Evolutionary conservation across 176 grass and related monocot genomes (phyloP), one percentile per base, ranked within the genome.

Genomic region (Eremochloa ophiuroides): DNA sequence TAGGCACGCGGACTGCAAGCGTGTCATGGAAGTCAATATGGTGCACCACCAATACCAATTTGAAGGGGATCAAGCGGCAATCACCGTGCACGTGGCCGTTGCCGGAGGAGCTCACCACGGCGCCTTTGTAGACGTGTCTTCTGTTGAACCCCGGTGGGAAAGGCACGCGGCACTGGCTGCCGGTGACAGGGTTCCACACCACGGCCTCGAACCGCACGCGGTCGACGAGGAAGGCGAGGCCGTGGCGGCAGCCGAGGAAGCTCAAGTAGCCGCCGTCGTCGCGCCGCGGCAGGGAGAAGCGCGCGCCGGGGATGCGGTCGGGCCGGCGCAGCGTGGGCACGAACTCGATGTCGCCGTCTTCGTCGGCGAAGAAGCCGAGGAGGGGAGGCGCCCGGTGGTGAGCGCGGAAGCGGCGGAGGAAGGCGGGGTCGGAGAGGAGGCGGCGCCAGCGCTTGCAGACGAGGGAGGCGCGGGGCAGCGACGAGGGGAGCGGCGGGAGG

Each of bases 181-280:
- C 50, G 8, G 48, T 71, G 66, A 81, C 25, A 50, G 79, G 48
- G 39, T 67, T 66, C 79, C 66, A 11, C 20, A 55, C 66, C 50
- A 69, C 37, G n/a, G 23, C 38, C 20, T 69, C 34, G 23, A 41
- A 50, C 48, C 22, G 34, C 10, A 27, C 35, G 23, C 16, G 23
- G 6, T 27, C 0, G 35, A 28, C 17, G 66, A 81, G 12, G 17
- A 81, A 10, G 2, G 69, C 66, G 50, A 51, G 66, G 11, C 79
- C 79, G 37, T 81, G 79, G 50, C 66, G 79, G 79, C 66, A 71
- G 50, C 51, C 31, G 37, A 53, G 66, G 79, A 81, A 42, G 66
- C 35, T 5, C 48, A 67, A 71, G 22, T 31, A 13, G 64, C 27
- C 46, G 64, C 27, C 46, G 46, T 12, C 14, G 26, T 4, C 37